These are phyloP conservation scores for Tetrapisispora pingtungensis DNA, from an alignment of 805 yeast species.

Conservation along the genomic window DNA sequence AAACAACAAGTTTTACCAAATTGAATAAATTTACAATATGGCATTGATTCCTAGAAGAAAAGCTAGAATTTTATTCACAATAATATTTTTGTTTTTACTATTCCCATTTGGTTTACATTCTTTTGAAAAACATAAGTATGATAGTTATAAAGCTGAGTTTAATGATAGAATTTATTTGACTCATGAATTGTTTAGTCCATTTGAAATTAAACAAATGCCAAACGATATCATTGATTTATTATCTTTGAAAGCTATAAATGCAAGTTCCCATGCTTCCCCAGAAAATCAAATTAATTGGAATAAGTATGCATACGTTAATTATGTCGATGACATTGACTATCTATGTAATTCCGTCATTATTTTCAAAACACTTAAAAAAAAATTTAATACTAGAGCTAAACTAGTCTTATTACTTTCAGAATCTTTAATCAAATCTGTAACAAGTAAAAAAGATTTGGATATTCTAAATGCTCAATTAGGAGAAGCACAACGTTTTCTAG, in stretches of 20 bases:
- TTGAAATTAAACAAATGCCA: constrained; percentile 14
- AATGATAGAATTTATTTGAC: constrained; percentile 1
- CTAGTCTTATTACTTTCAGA: constrained; percentile 36
- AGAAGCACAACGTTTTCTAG: neutral
- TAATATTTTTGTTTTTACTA: neutral
- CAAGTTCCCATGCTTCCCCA: neutral
- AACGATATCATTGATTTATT: constrained; percentile 6
- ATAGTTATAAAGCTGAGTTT: neutral
- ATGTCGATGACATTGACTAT: constrained; percentile 43
- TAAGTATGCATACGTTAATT: constrained; percentile 43
- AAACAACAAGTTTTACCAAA: neutral
- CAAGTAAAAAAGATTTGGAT: neutral
- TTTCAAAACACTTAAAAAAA: constrained; percentile 31
- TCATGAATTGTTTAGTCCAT: constrained; percentile 9
- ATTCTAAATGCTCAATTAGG: neutral
- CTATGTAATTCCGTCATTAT: constrained; percentile 45
- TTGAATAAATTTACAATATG: neutral
- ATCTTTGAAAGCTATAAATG: neutral
- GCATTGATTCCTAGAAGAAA: constrained; percentile 1
- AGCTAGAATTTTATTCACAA: neutral
- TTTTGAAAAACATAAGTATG: neutral
- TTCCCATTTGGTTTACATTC: neutral
- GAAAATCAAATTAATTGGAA: constrained; percentile 28
- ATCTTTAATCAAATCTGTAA: neutral
- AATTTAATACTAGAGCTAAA: constrained; percentile 34